These are phyloP conservation scores for Euphorbia lathyris DNA, from an alignment of 345 rosid species.

Conservation along the genomic window DNA sequence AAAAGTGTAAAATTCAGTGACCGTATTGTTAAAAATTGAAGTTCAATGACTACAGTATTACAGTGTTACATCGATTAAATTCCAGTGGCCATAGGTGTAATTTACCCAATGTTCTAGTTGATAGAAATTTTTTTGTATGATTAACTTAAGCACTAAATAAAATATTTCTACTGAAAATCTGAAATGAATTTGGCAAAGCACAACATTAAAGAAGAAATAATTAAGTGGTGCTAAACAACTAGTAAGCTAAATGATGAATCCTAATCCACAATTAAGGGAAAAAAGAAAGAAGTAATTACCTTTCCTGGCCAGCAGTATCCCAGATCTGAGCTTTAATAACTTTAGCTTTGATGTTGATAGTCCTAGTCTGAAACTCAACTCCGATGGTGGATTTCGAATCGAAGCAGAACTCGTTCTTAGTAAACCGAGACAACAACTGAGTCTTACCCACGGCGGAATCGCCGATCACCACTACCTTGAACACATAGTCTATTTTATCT, in stretches of 20 bases:
- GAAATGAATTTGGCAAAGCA: too few species aligned
- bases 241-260: too few species aligned
- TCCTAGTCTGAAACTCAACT: slow-evolving; percentile 80
- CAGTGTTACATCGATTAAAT: too few species aligned
- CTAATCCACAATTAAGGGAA: not conserved
- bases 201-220: too few species aligned
- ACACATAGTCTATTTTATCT: slow-evolving; percentile 66
- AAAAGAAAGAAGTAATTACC: slow-evolving; percentile 32
- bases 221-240: too few species aligned
- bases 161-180: not conserved
- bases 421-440: slow-evolving; percentile 68
- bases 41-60: too few species aligned
- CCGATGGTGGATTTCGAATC: slow-evolving; percentile 87
- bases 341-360: slow-evolving; percentile 52
- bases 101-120: too few species aligned
- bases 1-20: too few species aligned
- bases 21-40: too few species aligned
- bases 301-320: slow-evolving; percentile 97
- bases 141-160: too few species aligned
- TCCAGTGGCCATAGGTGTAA: too few species aligned
- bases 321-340: slow-evolving; percentile 93
- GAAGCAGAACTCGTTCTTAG: slow-evolving; percentile 62
- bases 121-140: too few species aligned
- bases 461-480: slow-evolving; percentile 76
- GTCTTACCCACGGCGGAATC: slow-evolving; percentile 86